Conservation (phyloP, 164 flowering plant species). For the Macadamia tetraphylla region DNA sequence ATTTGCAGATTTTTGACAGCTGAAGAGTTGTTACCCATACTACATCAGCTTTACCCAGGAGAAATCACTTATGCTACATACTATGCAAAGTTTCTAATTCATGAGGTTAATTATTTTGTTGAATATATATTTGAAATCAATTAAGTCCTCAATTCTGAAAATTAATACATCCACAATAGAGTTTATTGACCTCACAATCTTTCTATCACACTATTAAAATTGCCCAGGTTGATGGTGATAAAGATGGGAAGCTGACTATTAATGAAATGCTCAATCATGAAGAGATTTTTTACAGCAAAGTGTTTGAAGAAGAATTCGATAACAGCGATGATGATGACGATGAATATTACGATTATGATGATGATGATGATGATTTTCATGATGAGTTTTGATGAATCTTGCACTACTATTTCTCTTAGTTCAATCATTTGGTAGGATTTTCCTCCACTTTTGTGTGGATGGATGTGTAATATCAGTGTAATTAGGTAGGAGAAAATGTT, state of each 20-base stretch:
- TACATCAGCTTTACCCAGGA: constrained; percentile 43
- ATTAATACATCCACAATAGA: neutral
- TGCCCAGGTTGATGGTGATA: constrained; percentile 54
- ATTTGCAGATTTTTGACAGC: constrained; percentile 33
- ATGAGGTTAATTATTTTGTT: constrained; percentile 30
- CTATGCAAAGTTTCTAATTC: constrained; percentile 39
- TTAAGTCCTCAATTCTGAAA: no score
- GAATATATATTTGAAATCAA: neutral
- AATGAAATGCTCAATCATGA: constrained; percentile 55
- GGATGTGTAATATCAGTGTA: no score
- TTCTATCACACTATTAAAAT: neutral
- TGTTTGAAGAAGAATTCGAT: constrained; percentile 21
- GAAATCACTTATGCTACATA: constrained; percentile 43
- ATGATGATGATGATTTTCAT: constrained; percentile 20
- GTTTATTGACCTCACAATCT: neutral
- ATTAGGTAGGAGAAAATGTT: no score
- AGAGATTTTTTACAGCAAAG: constrained; percentile 40
- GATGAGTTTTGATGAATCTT: constrained; percentile 37
- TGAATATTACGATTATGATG: constrained; percentile 18
- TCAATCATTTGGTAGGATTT: no score
- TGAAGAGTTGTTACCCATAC: constrained; percentile 45
- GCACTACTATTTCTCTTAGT: no score
- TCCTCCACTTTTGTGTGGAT: no score
- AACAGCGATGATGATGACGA: constrained; percentile 25
- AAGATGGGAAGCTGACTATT: constrained; percentile 40